Evolutionary conservation across 2,329 filamentous ascomycete species (phyloP).

Genomic region (Epichloe bromicola): DNA sequence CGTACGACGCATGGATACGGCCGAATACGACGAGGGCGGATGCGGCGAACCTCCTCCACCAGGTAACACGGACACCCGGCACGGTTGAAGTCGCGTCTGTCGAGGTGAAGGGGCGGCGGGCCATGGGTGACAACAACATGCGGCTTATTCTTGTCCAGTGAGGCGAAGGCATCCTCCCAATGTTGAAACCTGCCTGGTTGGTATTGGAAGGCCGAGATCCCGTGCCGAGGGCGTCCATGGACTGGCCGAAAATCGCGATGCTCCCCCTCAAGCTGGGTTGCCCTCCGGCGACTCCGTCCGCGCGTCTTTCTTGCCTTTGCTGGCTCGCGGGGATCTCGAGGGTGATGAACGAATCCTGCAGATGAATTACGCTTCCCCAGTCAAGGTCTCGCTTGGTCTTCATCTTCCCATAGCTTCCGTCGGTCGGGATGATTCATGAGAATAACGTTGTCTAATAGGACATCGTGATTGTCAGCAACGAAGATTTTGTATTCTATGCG

Average conservation of each 20-base stretch:
- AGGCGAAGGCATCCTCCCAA: constrained; percentile 7
- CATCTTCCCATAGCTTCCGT: constrained; percentile 9
- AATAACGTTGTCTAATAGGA: constrained; percentile 16
- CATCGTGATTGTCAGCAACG: constrained; percentile 34
- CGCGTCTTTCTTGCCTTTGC: neutral
- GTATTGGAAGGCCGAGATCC: constrained; percentile 13
- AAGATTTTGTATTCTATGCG: constrained; percentile 30
- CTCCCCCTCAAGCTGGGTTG: neutral
- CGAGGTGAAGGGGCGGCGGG: constrained; percentile 14
- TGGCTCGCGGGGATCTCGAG: constrained; percentile 5
- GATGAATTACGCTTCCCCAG: constrained; percentile 12
- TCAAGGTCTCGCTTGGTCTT: constrained; percentile 8
- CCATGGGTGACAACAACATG: constrained; percentile 15
- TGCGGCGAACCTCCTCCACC: constrained; percentile 7
- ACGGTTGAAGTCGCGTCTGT: constrained; percentile 12
- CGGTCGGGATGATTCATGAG: constrained; percentile 4
- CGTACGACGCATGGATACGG: constrained; percentile 13
- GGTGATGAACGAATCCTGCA: constrained; percentile 7
- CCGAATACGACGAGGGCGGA: constrained; percentile 13
- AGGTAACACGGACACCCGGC: constrained; percentile 14
- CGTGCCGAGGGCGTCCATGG: constrained; percentile 14
- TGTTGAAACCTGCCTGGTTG: constrained; percentile 3
- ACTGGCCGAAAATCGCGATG: constrained; percentile 12
- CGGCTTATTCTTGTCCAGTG: neutral
- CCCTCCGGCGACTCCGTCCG: neutral